phyloP scores from a whole-genome alignment of 345 rosid genomes.

The Salix brachista region DNA sequence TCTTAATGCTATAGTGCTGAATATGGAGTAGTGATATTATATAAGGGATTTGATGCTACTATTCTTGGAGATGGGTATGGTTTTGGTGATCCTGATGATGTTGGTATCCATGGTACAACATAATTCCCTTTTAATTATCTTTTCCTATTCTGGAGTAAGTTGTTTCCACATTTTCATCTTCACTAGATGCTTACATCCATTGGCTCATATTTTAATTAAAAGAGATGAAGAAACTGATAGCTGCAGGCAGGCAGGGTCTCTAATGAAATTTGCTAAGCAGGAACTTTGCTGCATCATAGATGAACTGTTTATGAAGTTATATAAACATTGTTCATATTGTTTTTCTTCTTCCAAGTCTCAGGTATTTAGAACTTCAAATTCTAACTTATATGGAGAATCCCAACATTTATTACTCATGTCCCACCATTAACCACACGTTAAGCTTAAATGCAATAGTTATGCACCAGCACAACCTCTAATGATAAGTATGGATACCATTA shows the following conservation, averaged over 20 bases:
- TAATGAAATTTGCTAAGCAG: too few relatives aligned
- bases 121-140: background rate
- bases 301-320: too few relatives aligned
- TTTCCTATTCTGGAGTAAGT: background rate
- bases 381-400: too few relatives aligned
- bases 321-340: too few relatives aligned
- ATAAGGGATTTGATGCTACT: conserved; percentile 54
- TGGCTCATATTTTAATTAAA: background rate
- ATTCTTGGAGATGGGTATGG: conserved; percentile 51
- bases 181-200: background rate
- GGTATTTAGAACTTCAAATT: background rate
- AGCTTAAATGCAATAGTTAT: too few relatives aligned
- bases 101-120: conserved; percentile 50
- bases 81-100: conserved; percentile 42
- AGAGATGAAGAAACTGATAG: background rate
- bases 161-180: background rate
- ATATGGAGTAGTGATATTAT: background rate
- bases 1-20: background rate
- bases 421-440: background rate
- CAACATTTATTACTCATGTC: background rate
- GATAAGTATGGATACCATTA: background rate
- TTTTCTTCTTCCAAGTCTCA: too few relatives aligned
- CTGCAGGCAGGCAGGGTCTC: background rate
- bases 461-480: background rate
- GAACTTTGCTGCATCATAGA: too few relatives aligned